Evolutionary conservation across 1,284 basidiomycete genomes (phyloP).

Genomic region (Fomitopsis schrenkii): DNA sequence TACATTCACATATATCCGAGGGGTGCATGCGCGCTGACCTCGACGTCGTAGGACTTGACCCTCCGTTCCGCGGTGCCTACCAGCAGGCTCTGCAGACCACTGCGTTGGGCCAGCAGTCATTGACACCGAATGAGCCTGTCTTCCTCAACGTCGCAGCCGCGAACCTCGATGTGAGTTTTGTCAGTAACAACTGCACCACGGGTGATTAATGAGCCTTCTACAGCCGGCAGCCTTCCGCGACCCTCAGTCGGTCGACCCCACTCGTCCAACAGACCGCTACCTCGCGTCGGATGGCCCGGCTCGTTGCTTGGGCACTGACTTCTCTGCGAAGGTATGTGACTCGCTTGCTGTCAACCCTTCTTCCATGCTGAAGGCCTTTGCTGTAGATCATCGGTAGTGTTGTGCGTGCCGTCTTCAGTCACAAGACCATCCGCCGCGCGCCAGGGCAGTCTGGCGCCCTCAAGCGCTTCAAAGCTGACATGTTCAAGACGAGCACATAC

Average conservation of each 20-base stretch:
- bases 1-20: conserved; percentile 8
- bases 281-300: conserved; percentile 53
- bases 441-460: conserved; percentile 51
- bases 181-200: background rate
- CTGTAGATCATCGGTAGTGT: conserved; percentile 40
- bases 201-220: background rate
- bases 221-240: conserved; percentile 33
- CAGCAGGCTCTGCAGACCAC: conserved; percentile 45
- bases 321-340: conserved; percentile 45
- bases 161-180: conserved; percentile 46
- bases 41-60: conserved; percentile 39
- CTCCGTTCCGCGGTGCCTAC: conserved; percentile 43
- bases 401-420: conserved; percentile 45
- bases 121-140: conserved; percentile 46
- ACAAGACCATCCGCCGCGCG: conserved; percentile 46
- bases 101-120: conserved; percentile 34
- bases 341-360: background rate
- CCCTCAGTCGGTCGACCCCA: conserved; percentile 42
- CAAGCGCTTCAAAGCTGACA: conserved; percentile 32
- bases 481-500: conserved; percentile 29
- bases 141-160: conserved; percentile 61
- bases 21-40: background rate
- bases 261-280: conserved; percentile 44
- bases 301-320: conserved; percentile 49
- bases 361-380: background rate